Conservation (phyloP, 768 basidiomycete genomes). For the Mycena olivaceomarginata region DNA sequence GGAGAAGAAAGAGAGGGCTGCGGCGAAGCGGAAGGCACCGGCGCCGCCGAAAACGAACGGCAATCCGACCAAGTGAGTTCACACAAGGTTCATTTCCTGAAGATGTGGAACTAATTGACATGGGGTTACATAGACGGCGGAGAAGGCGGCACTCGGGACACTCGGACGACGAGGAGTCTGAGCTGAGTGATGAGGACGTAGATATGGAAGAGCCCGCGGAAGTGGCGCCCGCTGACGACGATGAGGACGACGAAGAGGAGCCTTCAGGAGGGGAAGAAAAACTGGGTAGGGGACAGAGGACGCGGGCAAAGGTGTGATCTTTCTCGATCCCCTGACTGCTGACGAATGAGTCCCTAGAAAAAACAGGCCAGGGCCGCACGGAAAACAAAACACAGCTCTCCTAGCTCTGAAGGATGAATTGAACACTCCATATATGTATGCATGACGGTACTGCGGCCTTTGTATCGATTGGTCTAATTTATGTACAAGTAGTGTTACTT, state of each 20-base stretch:
- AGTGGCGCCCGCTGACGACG: slow-evolving; percentile 50
- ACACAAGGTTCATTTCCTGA: not conserved
- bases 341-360: slow-evolving; percentile 5
- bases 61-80: slow-evolving; percentile 64
- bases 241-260: slow-evolving; percentile 49
- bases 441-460: not conserved
- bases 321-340: not conserved
- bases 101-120: not conserved
- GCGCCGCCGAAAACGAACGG: slow-evolving; percentile 67
- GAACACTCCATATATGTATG: not conserved
- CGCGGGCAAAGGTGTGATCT: slow-evolving; percentile 61
- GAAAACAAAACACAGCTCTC: slow-evolving; percentile 34
- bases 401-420: slow-evolving; percentile 36
- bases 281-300: slow-evolving; percentile 61
- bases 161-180: slow-evolving; percentile 61
- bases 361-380: slow-evolving; percentile 35
- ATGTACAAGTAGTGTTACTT: slow-evolving; percentile 9
- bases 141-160: slow-evolving; percentile 60
- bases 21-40: slow-evolving; percentile 74
- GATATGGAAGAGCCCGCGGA: slow-evolving; percentile 52
- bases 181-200: slow-evolving; percentile 64
- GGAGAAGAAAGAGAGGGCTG: slow-evolving; percentile 72
- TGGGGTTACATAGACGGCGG: slow-evolving; percentile 55
- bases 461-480: slow-evolving; percentile 22
- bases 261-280: slow-evolving; percentile 57